Evolutionary conservation across 202 grass and related monocot species (phyloP), one percentile per base, ranked within the genome.

Genomic region (Elaeis oleifera): DNA sequence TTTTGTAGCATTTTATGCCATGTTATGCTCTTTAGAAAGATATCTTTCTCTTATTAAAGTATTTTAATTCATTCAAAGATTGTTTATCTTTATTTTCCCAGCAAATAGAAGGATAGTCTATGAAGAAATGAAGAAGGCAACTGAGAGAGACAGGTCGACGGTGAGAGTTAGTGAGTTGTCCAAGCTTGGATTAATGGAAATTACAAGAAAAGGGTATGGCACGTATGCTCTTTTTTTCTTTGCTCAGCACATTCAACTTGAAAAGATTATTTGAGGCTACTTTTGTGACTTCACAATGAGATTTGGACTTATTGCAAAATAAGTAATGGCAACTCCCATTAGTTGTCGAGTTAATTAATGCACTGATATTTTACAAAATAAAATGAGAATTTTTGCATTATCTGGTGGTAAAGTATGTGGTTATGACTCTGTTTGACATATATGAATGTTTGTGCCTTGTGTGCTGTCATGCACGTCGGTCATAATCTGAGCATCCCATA

Each of bases 121-220:
- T 79, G 91, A 90, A 83, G 84, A 90, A 90, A 91, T 96, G 87
- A 90, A 90, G 79, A 96, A 85, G 68, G 79, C 81, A 85, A 87
- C 90, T 58, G 81, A 96, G 71, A 96, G 81, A 64, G 91, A 96
- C 68, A 72, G 91, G 18, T 96, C 91, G 56, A 85, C 80, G n/a
- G 91, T 96, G 23, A 72, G 81, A 78, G 82, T 96, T 73, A 89
- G 84, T 55, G 84, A 96, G 79, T 66, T 96, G 49, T 96, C 91
- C 56, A 88, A 80, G 80, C 79, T 90, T 60, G 91, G 91, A 63
- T 83, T 96, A 71, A 96, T 96, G 87, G 87, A 96, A 78, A 89
- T 96, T 78, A 96, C 91, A 23, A 90, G 91, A 80, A 90, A 90
- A 83, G 74, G 84, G 84, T 96, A 81, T 72, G 71, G 9, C 3